Conservation (phyloP, 257 asterid species). For the Cinchona pubescens region DNA sequence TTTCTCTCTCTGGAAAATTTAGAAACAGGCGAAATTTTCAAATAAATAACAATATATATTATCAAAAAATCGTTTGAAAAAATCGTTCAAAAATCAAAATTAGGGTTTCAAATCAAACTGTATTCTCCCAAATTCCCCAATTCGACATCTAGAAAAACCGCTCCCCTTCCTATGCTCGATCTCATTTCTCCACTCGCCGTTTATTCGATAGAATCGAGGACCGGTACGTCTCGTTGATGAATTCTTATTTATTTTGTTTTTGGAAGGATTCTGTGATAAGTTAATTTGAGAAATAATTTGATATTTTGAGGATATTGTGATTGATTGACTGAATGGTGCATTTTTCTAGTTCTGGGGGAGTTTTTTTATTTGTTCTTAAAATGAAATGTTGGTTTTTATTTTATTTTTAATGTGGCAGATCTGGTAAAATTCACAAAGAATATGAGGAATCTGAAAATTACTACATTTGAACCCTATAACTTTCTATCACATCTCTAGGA, state of each 20-base stretch:
- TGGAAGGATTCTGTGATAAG: slow-evolving; percentile 17
- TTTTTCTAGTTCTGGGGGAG: background rate
- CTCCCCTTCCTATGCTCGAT: slow-evolving; percentile 35
- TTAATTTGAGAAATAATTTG: background rate
- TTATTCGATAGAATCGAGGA: slow-evolving; percentile 39
- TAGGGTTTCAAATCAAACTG: slow-evolving; percentile 66
- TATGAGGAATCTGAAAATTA: slow-evolving; percentile 36
- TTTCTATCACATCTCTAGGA: too few species aligned
- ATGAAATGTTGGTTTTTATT: slow-evolving; percentile 10
- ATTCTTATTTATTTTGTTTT: background rate
- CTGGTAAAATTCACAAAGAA: slow-evolving; percentile 45
- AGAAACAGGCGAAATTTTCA: slow-evolving; percentile 18
- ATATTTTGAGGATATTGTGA: slow-evolving; percentile 13
- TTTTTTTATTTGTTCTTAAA: slow-evolving; percentile 7
- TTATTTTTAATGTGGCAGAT: slow-evolving; percentile 53
- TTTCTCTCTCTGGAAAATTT: slow-evolving; percentile 26
- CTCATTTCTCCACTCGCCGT: slow-evolving; percentile 34
- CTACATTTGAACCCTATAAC: too few species aligned
- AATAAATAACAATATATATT: slow-evolving; percentile 13
- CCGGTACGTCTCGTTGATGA: slow-evolving; percentile 34
- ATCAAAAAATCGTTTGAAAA: slow-evolving; percentile 9
- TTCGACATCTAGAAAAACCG: slow-evolving; percentile 24
- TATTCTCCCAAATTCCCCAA: slow-evolving; percentile 30
- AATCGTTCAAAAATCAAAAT: slow-evolving; percentile 39
- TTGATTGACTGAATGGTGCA: slow-evolving; percentile 8